A percentile compares a stretch with the other conserved stretches of the same genome.
Evolutionary conservation across 345 rosid genomes (phyloP).

Genomic region (Gossypium stocksii): DNA sequence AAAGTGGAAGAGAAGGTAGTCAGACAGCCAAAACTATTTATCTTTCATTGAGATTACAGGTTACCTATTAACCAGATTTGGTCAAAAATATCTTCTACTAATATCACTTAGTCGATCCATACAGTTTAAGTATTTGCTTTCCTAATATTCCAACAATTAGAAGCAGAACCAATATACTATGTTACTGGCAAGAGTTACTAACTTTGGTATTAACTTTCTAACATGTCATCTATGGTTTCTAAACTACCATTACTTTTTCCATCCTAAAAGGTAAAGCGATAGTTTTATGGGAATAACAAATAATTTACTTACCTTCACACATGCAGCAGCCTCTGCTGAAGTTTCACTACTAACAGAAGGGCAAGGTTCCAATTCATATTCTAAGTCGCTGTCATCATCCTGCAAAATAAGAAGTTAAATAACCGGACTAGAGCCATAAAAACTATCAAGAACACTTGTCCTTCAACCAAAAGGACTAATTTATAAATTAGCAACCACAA

Average conservation of each 20-base stretch:
- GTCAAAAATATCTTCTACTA: not conserved
- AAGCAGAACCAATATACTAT: not conserved
- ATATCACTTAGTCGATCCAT: not conserved
- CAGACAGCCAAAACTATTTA: not conserved
- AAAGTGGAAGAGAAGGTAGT: not conserved
- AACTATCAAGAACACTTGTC: conserved; percentile 5
- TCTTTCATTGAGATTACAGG: not conserved
- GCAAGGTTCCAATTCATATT: conserved; percentile 77
- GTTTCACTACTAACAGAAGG: conserved; percentile 63
- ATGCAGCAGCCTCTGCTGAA: conserved; percentile 74
- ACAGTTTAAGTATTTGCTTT: not conserved
- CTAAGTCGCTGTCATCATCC: conserved; percentile 95
- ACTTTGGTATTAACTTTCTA: not conserved
- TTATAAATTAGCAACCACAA: not conserved
- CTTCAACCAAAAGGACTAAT: not conserved
- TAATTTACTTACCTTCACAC: conserved; percentile 59
- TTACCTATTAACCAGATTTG: not conserved
- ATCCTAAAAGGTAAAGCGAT: not conserved
- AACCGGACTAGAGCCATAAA: not conserved
- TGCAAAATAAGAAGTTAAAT: conserved; percentile 29
- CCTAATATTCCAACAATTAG: not conserved
- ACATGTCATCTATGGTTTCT: not conserved
- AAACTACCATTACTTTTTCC: not conserved
- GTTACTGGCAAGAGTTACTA: not conserved
- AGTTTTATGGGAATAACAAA: not conserved